Conservation (phyloP, 768 basidiomycete genomes). For the Galerina marginata region DNA sequence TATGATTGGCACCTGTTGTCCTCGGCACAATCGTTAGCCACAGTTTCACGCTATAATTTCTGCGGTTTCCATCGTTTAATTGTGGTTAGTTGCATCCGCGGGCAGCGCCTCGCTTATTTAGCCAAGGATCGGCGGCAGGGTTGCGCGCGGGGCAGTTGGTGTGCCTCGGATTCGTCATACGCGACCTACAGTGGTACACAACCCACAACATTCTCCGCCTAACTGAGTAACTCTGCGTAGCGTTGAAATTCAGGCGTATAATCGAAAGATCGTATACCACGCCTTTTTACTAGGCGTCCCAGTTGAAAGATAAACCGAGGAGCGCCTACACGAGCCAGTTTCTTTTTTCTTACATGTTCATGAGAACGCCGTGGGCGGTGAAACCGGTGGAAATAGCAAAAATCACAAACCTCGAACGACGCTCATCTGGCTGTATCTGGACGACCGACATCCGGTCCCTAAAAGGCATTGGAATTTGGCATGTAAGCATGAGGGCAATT, state of each 20-base stretch:
- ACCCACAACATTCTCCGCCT: slow-evolving; percentile 4
- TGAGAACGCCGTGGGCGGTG: neutral
- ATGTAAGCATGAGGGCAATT: no score
- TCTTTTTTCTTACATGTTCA: neutral
- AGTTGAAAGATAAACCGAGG: slow-evolving; percentile 1
- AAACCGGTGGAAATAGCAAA: neutral
- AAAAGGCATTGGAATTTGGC: no score
- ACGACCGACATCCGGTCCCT: no score
- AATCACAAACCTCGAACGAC: neutral
- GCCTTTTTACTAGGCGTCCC: neutral
- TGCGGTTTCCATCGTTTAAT: no score
- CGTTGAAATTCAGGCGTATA: neutral
- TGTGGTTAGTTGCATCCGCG: neutral
- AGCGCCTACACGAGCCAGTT: neutral
- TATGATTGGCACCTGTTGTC: neutral
- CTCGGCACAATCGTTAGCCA: neutral
- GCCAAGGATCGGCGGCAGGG: slow-evolving; percentile 5
- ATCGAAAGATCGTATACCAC: no score
- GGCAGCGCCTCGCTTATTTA: neutral
- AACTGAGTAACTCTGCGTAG: neutral
- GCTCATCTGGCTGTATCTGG: neutral
- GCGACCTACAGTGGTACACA: neutral
- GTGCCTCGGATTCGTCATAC: slow-evolving; percentile 3
- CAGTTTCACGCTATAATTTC: neutral
- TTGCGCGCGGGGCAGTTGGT: neutral